A percentile compares a stretch with the other conserved stretches of the same genome.
Conservation (phyloP, 345 rosid genomes). For the Corymbia maculata region DNA sequence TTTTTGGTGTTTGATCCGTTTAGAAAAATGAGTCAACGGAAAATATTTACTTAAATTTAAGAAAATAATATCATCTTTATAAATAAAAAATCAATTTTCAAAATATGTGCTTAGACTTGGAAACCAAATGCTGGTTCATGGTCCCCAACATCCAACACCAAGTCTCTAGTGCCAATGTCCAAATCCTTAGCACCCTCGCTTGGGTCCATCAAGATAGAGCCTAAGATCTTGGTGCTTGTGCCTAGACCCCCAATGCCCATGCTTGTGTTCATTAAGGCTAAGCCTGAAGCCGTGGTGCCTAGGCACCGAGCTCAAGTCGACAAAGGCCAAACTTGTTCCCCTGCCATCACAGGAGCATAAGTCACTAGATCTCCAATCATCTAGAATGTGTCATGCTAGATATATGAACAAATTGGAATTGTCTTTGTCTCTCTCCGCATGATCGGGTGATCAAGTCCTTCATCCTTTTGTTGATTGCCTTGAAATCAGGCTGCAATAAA, state of each 20-base stretch:
- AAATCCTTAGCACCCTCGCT: background rate
- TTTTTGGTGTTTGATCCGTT: too few relatives aligned
- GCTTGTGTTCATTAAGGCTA: background rate
- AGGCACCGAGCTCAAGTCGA: too few relatives aligned
- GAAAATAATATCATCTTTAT: background rate
- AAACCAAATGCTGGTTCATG: background rate
- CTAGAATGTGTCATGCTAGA: too few relatives aligned
- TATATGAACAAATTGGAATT: too few relatives aligned
- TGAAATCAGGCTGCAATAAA: too few relatives aligned
- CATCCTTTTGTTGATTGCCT: too few relatives aligned
- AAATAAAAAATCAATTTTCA: fast-evolving
- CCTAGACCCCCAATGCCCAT: background rate
- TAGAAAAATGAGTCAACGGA: background rate
- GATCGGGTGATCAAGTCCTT: too few relatives aligned
- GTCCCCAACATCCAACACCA: background rate
- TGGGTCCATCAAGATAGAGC: background rate
- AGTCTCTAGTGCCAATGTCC: background rate
- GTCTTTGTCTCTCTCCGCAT: too few relatives aligned
- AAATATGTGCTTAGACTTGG: background rate
- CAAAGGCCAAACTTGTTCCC: too few relatives aligned
- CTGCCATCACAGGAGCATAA: too few relatives aligned
- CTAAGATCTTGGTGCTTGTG: background rate
- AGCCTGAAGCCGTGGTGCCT: fast-evolving
- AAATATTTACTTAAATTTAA: too few relatives aligned
- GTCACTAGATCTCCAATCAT: too few relatives aligned